These are phyloP conservation scores for Alternaria conjuncta DNA, from an alignment of 2,329 filamentous ascomycete genomes.

Conservation along the genomic window DNA sequence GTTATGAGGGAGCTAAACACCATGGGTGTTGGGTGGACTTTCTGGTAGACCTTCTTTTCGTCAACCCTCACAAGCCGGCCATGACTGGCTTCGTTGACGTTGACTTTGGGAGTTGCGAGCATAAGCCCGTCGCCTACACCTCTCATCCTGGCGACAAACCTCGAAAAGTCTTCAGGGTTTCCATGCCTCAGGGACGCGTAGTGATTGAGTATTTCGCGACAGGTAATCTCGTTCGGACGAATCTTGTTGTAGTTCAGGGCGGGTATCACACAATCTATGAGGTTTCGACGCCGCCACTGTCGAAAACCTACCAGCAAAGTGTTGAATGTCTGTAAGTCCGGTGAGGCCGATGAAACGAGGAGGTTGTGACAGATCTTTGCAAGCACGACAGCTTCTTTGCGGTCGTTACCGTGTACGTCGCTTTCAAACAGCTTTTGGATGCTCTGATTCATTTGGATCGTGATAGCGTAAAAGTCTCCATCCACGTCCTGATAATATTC, in stretches of 20 bases:
- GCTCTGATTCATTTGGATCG: constrained; percentile 39
- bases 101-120: constrained; percentile 49
- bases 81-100: constrained; percentile 41
- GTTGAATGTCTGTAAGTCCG: constrained; percentile 74
- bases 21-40: constrained; percentile 52
- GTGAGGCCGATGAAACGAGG: constrained; percentile 65
- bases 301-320: constrained; percentile 70
- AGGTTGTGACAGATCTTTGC: constrained; percentile 67
- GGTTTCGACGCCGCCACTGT: constrained; percentile 29
- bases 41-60: constrained; percentile 49
- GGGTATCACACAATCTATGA: constrained; percentile 40
- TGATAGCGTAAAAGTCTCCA: constrained; percentile 43
- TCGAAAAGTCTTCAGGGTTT: constrained; percentile 38
- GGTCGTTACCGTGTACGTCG: constrained; percentile 16
- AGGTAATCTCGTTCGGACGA: constrained; percentile 55
- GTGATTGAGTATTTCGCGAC: constrained; percentile 50
- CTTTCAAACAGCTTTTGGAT: constrained; percentile 32
- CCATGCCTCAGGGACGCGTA: constrained; percentile 43
- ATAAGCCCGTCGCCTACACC: constrained; percentile 49
- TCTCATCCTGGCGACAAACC: constrained; percentile 52
- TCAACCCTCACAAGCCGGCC: constrained; percentile 33
- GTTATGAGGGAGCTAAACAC: constrained; percentile 52
- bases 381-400: constrained; percentile 22
- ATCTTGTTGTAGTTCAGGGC: constrained; percentile 47
- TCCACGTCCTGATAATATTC: constrained; percentile 49